These are phyloP conservation scores for Paraconiothyrium brasiliense DNA, from an alignment of 2,329 filamentous ascomycete species.

Conservation along the genomic window DNA sequence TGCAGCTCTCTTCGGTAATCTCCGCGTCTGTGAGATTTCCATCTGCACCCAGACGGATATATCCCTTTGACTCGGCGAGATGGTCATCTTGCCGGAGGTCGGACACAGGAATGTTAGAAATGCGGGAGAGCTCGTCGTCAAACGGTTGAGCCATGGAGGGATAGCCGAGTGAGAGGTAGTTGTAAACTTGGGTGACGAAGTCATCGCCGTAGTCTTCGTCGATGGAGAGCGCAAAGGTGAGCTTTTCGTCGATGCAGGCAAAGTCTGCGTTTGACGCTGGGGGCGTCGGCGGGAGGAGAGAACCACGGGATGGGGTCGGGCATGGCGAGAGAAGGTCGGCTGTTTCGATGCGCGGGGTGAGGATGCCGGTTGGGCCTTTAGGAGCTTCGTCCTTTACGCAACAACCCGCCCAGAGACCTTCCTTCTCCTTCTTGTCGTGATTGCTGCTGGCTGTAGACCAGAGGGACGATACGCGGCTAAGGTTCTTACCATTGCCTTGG, in stretches of 20 bases:
- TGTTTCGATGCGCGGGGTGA: conserved; percentile 57
- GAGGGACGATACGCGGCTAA: conserved; percentile 44
- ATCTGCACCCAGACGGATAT: conserved; percentile 68
- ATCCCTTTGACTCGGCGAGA: conserved; percentile 71
- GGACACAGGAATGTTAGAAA: conserved; percentile 73
- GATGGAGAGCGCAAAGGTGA: conserved; percentile 58
- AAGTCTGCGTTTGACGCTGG: conserved; percentile 51
- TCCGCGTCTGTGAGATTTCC: conserved; percentile 61
- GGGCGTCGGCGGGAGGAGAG: conserved; percentile 48
- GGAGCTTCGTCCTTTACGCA: conserved; percentile 60
- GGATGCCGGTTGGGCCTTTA: conserved; percentile 58
- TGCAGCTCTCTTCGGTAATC: conserved; percentile 63
- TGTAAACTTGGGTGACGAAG: conserved; percentile 96
- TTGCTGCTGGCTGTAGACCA: conserved; percentile 52
- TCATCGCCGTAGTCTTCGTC: conserved; percentile 78
- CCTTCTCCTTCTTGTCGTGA: conserved; percentile 60
- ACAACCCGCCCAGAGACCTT: conserved; percentile 81
- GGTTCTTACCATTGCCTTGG: conserved; percentile 39
- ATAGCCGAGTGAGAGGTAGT: conserved; percentile 93
- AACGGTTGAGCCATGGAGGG: conserved; percentile 84
- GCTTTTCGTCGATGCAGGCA: conserved; percentile 53
- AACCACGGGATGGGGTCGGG: conserved; percentile 42
- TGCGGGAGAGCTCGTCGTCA: conserved; percentile 85
- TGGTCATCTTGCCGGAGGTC: conserved; percentile 79
- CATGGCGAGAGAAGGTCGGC: conserved; percentile 54